These are phyloP conservation scores for Jimgerdemannia lactiflua DNA, from an alignment of 192 early-diverging fungal genomes.

Conservation along the genomic window DNA sequence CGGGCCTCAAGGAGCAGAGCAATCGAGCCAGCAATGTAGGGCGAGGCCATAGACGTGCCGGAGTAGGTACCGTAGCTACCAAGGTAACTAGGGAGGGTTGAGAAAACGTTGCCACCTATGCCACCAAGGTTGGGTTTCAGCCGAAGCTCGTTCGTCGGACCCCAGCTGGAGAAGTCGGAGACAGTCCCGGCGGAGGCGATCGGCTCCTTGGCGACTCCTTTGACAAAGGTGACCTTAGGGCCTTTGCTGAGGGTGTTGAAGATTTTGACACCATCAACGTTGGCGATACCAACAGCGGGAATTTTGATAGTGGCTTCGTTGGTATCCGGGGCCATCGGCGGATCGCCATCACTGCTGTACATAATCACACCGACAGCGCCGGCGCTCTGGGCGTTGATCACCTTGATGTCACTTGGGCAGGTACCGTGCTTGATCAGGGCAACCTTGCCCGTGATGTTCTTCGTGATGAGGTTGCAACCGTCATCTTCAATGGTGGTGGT, in stretches of 20 bases:
- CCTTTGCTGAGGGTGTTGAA: conserved; percentile 33
- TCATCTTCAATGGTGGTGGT: conserved; percentile 41
- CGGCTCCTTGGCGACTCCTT: conserved; percentile 39
- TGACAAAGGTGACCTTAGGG: conserved; percentile 16
- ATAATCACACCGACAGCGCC: conserved; percentile 66
- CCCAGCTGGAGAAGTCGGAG: conserved; percentile 72
- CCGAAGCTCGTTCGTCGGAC: conserved; percentile 67
- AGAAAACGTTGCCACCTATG: conserved; percentile 52
- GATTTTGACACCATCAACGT: conserved; percentile 46
- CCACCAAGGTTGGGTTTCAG: conserved; percentile 50
- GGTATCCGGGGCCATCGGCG: not conserved
- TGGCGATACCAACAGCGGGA: conserved; percentile 54
- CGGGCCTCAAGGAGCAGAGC: conserved; percentile 41
- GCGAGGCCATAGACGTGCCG: conserved; percentile 64
- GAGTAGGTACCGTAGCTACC: conserved; percentile 43
- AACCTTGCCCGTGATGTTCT: conserved; percentile 43
- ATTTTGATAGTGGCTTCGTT: conserved; percentile 36
- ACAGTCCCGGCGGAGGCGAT: conserved; percentile 57
- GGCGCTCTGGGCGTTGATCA: conserved; percentile 44
- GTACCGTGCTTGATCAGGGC: conserved; percentile 65
- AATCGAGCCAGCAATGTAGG: conserved; percentile 47
- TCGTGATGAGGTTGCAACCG: conserved; percentile 45
- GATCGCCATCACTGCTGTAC: conserved; percentile 45
- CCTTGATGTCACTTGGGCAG: conserved; percentile 68
- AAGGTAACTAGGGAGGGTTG: conserved; percentile 34